phyloP scores from a whole-genome alignment of 306 rosid species.

The Luffa acutangula region DNA sequence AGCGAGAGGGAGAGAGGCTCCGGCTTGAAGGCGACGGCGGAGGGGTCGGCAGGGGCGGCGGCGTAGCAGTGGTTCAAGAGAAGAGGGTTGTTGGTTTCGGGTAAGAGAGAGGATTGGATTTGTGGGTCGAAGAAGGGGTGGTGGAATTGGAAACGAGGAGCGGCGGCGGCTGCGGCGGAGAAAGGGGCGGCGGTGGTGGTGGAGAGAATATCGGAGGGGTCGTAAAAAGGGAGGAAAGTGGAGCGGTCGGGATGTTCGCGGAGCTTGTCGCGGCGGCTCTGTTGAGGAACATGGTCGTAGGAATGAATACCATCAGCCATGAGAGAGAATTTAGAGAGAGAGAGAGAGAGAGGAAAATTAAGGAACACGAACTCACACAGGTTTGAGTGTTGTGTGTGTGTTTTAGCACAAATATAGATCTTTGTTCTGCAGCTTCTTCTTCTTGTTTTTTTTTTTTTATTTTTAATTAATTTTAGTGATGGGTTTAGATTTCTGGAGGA shows the following conservation, averaged over 20 bases:
- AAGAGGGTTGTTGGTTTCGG: constrained; percentile 29
- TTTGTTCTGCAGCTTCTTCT: not conserved
- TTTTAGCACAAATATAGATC: constrained; percentile 1
- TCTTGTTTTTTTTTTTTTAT: not conserved
- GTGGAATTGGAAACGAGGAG: constrained; percentile 16
- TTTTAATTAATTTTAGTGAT: not conserved
- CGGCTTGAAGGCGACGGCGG: constrained; percentile 38
- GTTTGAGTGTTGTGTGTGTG: not conserved
- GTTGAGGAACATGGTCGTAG: constrained; percentile 65
- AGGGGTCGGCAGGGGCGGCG: not conserved
- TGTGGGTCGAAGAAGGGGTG: constrained; percentile 38
- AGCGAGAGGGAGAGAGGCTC: constrained; percentile 72
- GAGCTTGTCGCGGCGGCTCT: constrained; percentile 75
- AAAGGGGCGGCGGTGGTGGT: not conserved
- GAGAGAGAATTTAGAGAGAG: too few relatives aligned
- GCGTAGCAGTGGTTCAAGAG: constrained; percentile 27
- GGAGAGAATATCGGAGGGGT: constrained; percentile 14
- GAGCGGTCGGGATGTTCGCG: constrained; percentile 13
- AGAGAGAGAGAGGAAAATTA: too few relatives aligned
- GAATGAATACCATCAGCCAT: constrained; percentile 62
- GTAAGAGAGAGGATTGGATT: constrained; percentile 16
- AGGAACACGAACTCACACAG: too few relatives aligned
- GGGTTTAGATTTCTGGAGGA: not conserved
- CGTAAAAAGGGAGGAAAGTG: not conserved
- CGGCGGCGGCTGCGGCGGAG: constrained; percentile 11